phyloP scores from a whole-genome alignment of 2,329 filamentous ascomycete genomes.

The Didymella keratinophila region DNA sequence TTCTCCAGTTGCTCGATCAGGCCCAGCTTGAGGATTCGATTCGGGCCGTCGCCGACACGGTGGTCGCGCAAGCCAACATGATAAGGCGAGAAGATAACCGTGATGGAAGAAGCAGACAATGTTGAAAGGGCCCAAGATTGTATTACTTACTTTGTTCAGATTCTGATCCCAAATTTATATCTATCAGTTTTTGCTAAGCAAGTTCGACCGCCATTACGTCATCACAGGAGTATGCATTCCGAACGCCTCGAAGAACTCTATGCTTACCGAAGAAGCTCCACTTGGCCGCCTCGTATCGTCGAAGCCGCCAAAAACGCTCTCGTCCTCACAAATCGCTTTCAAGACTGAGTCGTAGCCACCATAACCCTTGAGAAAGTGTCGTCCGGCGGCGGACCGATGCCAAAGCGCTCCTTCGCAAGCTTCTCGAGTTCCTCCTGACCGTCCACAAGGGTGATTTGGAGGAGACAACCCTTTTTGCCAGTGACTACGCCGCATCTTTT shows the following conservation, averaged over 20 bases:
- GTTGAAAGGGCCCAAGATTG: background rate
- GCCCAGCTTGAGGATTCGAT: no score
- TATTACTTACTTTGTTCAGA: background rate
- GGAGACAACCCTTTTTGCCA: background rate
- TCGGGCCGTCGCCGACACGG: no score
- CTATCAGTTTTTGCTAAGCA: background rate
- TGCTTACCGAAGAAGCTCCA: background rate
- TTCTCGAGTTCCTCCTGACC: background rate
- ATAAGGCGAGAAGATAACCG: background rate
- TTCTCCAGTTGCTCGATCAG: no score
- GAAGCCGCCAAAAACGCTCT: background rate
- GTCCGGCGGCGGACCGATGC: background rate
- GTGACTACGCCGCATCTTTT: background rate
- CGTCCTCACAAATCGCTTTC: background rate
- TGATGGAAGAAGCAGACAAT: background rate
- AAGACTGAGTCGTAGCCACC: background rate
- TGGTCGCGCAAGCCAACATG: no score
- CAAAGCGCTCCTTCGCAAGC: background rate
- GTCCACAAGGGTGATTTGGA: background rate
- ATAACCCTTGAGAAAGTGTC: no score
- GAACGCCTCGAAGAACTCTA: background rate
- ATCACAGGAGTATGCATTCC: background rate
- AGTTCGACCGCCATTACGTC: background rate
- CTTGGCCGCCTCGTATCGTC: background rate
- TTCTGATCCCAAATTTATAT: background rate